A percentile compares a stretch with the other conserved stretches of the same genome.
Conservation (phyloP, 331 rosid genomes). For the Malus hybrid region DNA sequence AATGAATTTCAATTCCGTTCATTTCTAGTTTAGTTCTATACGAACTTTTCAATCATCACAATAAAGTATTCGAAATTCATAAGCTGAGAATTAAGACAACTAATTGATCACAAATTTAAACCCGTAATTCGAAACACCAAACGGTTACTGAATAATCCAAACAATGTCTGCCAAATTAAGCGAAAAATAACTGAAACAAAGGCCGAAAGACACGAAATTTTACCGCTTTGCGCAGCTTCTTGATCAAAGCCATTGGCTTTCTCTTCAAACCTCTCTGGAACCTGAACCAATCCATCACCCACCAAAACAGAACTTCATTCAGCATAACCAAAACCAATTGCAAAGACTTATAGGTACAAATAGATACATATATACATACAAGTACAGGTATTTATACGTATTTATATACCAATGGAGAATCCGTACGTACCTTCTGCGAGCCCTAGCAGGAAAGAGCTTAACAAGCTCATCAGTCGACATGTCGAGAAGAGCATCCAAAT, state of each 20-base stretch:
- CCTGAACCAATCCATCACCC: conserved; percentile 21
- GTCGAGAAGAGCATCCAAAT: conserved; percentile 54
- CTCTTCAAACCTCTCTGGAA: conserved; percentile 75
- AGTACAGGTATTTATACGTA: neutral
- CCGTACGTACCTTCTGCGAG: conserved; percentile 41
- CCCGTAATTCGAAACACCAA: neutral
- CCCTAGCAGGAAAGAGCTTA: conserved; percentile 51
- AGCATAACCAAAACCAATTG: neutral
- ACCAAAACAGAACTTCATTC: neutral
- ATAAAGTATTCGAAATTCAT: neutral
- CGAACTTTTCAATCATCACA: neutral
- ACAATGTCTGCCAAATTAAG: neutral
- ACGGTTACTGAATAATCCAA: neutral
- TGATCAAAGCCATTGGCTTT: conserved; percentile 80
- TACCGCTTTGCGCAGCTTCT: conserved; percentile 85
- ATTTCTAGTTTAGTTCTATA: neutral
- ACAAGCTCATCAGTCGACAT: conserved; percentile 64
- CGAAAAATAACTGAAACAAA: neutral
- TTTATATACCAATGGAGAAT: neutral
- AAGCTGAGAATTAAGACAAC: neutral
- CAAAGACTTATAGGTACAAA: neutral
- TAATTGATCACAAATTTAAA: neutral
- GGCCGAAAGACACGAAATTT: neutral
- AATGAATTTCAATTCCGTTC: neutral
- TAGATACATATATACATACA: neutral